Evolutionary conservation across 441 rosid species (phyloP), one percentile per base, ranked within the genome.

Genomic region (Melastoma candidum): DNA sequence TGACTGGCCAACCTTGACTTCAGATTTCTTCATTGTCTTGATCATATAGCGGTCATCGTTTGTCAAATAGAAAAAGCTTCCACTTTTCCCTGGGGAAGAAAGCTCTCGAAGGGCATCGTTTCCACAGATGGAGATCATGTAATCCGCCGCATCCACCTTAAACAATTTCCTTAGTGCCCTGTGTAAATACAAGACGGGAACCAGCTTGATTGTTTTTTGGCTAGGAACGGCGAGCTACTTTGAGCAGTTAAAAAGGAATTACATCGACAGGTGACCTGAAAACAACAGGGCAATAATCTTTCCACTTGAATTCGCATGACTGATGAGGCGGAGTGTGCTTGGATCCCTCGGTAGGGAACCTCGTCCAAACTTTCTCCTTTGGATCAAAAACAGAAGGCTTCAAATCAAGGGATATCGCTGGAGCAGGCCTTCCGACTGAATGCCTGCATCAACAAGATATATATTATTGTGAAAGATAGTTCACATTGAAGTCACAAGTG

Each of bases 361-460:
- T 54, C 11, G 66, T 62, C 66, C 66, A 62, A 14, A 62, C 57
- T 56, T 62, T 62, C 58, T 62, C 66, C 59, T 48, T 62, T 12
- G 66, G 66, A 54, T 62, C 66, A 7, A 62, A 62, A 62, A 17
- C 46, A 1, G 46, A 51, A 13, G 29, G 44, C 17, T 52, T 52
- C 55, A 52, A 26, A 52, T 52, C 55, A 22, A 52, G 55, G 55
- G 55, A 36, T 52, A 44, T 52, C 13, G 46, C 55, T 29, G 55
- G 55, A 52, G 55, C 55, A 52, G 55, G 55, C 55, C 46, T 52
- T 29, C 55, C 55, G 41, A 52, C 55, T 6, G 55, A 52, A 52
- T 52, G 46, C 55, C 55, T 52, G 46, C 24, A 12, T 22, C 44
- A 43, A 5, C 41, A 12, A 52, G 14, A 29, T 1, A 52, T 44